phyloP scores from a whole-genome alignment of 352 stramenopile genomes.

The Phytopythium chamaehyphon region DNA sequence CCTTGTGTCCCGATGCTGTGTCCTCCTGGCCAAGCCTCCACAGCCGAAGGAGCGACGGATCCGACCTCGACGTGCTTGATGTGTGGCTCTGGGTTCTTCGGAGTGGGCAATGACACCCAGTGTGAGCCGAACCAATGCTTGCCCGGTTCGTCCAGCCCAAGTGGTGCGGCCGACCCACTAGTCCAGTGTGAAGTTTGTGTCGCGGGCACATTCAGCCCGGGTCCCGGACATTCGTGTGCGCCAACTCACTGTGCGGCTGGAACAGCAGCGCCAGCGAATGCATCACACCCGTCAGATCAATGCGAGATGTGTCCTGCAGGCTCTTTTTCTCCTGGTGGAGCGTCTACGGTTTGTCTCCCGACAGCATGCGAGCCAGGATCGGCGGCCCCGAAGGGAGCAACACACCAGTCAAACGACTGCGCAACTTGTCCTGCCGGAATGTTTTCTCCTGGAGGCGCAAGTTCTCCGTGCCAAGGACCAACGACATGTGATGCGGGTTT shows the following conservation, averaged over 20 bases:
- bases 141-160: slow-evolving; percentile 20
- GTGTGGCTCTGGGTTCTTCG: slow-evolving; percentile 26
- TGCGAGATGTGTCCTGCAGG: slow-evolving; percentile 26
- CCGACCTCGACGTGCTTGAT: slow-evolving; percentile 18
- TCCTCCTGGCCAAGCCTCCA: slow-evolving; percentile 21
- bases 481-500: slow-evolving; percentile 29
- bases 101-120: slow-evolving; percentile 28
- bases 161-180: slow-evolving; percentile 21
- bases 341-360: slow-evolving; percentile 19
- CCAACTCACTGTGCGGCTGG: slow-evolving; percentile 21
- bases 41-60: slow-evolving; percentile 10
- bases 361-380: slow-evolving; percentile 24
- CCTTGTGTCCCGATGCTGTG: slow-evolving; percentile 30
- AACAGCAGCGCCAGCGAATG: slow-evolving; percentile 18
- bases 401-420: slow-evolving; percentile 27
- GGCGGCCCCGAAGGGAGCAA: slow-evolving; percentile 24
- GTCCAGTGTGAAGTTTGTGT: slow-evolving; percentile 28
- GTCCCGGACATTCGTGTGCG: slow-evolving; percentile 20
- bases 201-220: slow-evolving; percentile 28
- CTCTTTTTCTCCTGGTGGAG: slow-evolving; percentile 25
- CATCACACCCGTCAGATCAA: slow-evolving; percentile 19
- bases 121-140: slow-evolving; percentile 23
- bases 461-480: slow-evolving; percentile 19
- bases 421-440: slow-evolving; percentile 22
- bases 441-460: slow-evolving; percentile 24